Conservation (phyloP, 305 asterid genomes). For the Andrographis paniculata region DNA sequence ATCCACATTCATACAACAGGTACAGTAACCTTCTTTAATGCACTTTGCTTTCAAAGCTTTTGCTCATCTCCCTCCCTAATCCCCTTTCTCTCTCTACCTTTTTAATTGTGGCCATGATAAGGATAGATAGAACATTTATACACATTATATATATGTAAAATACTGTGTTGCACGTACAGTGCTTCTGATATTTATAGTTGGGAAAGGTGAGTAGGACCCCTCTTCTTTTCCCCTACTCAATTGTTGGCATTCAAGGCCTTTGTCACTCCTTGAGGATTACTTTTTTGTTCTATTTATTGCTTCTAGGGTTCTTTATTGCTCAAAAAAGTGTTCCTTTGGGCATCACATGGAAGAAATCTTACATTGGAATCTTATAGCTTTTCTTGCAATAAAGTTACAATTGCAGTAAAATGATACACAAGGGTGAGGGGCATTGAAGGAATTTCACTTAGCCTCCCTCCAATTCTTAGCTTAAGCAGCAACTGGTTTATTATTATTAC, state of each 20-base stretch:
- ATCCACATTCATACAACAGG: too few relatives aligned
- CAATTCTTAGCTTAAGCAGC: not conserved
- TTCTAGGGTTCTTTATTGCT: not conserved
- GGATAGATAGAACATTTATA: not conserved
- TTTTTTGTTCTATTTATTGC: too few relatives aligned
- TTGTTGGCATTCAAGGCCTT: not conserved
- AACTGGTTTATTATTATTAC: conserved; percentile 26
- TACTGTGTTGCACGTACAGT: not conserved
- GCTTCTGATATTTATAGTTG: not conserved
- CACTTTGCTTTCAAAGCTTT: too few relatives aligned
- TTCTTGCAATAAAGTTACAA: conserved; percentile 19
- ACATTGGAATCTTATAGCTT: not conserved
- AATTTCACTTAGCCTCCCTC: not conserved
- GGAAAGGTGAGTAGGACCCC: not conserved
- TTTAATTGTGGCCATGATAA: not conserved
- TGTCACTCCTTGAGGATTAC: conserved; percentile 13
- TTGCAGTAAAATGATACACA: conserved; percentile 3
- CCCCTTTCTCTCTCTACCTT: not conserved
- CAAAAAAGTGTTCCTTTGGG: conserved; percentile 15
- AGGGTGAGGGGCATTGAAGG: not conserved
- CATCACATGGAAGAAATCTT: conserved; percentile 17
- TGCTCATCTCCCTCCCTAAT: too few relatives aligned
- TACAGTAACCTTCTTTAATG: too few relatives aligned
- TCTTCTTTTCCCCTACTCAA: not conserved
- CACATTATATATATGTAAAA: too few relatives aligned